Percentiles rank a stretch among this genome's conserved stretches.
These are phyloP conservation scores for Sugiyamaella marilandica DNA, from an alignment of 805 yeast genomes.

Conservation along the genomic window DNA sequence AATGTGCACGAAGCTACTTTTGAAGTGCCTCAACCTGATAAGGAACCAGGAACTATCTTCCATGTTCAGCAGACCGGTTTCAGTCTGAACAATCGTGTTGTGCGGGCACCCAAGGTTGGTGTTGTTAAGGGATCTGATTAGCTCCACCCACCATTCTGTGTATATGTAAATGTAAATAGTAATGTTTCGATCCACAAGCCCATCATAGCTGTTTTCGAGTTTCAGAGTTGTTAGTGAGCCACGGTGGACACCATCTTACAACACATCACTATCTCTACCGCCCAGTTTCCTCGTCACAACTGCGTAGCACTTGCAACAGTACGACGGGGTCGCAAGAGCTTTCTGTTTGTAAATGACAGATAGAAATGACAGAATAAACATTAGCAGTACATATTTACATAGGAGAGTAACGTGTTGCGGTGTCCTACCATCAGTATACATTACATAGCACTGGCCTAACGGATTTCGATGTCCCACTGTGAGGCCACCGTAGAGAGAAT, in stretches of 20 bases:
- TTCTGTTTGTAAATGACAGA: not conserved
- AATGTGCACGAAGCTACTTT: slow-evolving; percentile 90
- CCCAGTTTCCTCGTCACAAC: no score
- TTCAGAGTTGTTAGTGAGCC: not conserved
- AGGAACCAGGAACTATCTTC: slow-evolving; percentile 89
- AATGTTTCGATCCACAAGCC: not conserved
- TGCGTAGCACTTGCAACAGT: no score
- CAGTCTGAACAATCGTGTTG: slow-evolving; percentile 77
- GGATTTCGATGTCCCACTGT: slow-evolving; percentile 54
- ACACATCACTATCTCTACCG: not conserved
- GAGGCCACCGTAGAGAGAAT: slow-evolving; percentile 56
- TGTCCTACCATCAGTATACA: not conserved
- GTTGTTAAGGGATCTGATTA: slow-evolving; percentile 60
- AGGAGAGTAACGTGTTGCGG: not conserved
- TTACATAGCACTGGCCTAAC: slow-evolving; percentile 20
- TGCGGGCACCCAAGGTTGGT: slow-evolving; percentile 95
- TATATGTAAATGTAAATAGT: slow-evolving; percentile 7
- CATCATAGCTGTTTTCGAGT: not conserved
- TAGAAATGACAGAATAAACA: not conserved
- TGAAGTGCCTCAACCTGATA: slow-evolving; percentile 78
- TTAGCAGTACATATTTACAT: slow-evolving; percentile 4
- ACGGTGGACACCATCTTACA: not conserved
- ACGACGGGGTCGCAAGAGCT: no score
- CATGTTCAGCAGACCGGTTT: slow-evolving; percentile 90
- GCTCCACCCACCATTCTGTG: not conserved